Percentiles rank a stretch among this genome's conserved stretches.
These are phyloP conservation scores for Boletus reticulatus DNA, from an alignment of 768 basidiomycete species.

Conservation along the genomic window DNA sequence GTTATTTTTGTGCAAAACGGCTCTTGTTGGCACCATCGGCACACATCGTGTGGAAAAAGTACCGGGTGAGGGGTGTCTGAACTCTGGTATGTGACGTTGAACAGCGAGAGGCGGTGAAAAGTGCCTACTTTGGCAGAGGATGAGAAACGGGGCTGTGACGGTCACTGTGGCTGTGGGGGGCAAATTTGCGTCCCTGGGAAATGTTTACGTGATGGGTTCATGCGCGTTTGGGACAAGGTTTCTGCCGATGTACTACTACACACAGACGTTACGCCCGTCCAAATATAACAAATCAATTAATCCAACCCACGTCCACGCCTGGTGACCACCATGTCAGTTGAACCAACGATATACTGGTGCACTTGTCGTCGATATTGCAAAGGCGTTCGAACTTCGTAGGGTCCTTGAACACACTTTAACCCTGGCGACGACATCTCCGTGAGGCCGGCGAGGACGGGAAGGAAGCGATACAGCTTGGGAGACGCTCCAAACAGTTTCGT, in stretches of 20 bases:
- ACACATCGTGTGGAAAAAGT: conserved; percentile 77
- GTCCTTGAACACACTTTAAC: background rate
- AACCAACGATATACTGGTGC: background rate
- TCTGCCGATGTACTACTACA: too few relatives aligned
- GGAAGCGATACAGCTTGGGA: background rate
- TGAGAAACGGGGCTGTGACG: conserved; percentile 80
- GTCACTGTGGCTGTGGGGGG: too few relatives aligned
- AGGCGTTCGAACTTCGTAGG: too few relatives aligned
- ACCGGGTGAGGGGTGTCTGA: conserved; percentile 79
- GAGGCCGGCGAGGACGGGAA: background rate
- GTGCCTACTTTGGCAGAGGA: conserved; percentile 83
- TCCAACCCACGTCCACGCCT: too few relatives aligned
- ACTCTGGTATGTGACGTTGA: conserved; percentile 70
- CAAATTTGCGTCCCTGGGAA: too few relatives aligned
- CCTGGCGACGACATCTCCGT: background rate
- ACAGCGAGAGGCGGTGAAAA: conserved; percentile 70
- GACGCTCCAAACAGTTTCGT: background rate
- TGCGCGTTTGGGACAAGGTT: too few relatives aligned
- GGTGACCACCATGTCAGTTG: background rate
- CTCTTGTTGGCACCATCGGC: conserved; percentile 73
- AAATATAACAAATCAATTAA: too few relatives aligned
- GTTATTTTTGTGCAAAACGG: conserved; percentile 71
- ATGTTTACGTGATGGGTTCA: too few relatives aligned
- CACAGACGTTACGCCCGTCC: too few relatives aligned
- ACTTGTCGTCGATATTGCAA: background rate